These are phyloP conservation scores for Coleophoma crateriformis DNA, from an alignment of 2,329 filamentous ascomycete species.

Conservation along the genomic window DNA sequence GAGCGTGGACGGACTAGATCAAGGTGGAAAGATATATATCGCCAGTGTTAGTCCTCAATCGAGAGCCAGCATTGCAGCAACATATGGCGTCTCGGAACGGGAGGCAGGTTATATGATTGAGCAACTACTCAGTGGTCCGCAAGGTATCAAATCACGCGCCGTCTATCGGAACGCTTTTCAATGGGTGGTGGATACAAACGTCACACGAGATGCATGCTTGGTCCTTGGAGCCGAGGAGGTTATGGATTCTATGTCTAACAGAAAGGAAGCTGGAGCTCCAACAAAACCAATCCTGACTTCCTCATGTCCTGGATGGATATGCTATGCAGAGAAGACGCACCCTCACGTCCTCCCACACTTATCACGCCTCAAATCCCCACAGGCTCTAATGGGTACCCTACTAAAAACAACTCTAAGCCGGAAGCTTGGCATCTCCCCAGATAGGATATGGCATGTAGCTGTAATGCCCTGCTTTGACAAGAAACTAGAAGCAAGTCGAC, in stretches of 20 bases:
- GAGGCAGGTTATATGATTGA: constrained; percentile 79
- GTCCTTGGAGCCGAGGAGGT: constrained; percentile 74
- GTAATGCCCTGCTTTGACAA: constrained; percentile 99
- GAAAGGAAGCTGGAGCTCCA: constrained; percentile 9
- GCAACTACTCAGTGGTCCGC: constrained; percentile 66
- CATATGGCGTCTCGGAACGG: constrained; percentile 66
- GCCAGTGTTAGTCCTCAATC: constrained; percentile 91
- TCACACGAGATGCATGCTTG: constrained; percentile 75
- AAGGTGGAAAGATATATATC: constrained; percentile 72
- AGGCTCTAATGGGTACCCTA: constrained; percentile 84
- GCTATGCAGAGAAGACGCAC: constrained; percentile 97
- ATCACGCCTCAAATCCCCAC: constrained; percentile 87
- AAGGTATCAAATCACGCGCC: constrained; percentile 66
- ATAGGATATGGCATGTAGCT: constrained; percentile 87
- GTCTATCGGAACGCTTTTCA: constrained; percentile 71
- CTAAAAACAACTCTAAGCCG: constrained; percentile 81
- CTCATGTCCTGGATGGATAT: constrained; percentile 96
- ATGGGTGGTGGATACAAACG: constrained; percentile 88
- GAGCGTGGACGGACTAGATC: constrained; percentile 45
- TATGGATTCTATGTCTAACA: constrained; percentile 30
- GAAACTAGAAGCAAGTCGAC: constrained; percentile 91
- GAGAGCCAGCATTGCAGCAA: constrained; percentile 81
- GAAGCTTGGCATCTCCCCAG: constrained; percentile 64
- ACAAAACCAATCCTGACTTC: constrained; percentile 70
- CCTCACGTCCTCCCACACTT: constrained; percentile 88